These are phyloP conservation scores for Tulasnella sp. DNA, from an alignment of 768 basidiomycete genomes.

Conservation along the genomic window DNA sequence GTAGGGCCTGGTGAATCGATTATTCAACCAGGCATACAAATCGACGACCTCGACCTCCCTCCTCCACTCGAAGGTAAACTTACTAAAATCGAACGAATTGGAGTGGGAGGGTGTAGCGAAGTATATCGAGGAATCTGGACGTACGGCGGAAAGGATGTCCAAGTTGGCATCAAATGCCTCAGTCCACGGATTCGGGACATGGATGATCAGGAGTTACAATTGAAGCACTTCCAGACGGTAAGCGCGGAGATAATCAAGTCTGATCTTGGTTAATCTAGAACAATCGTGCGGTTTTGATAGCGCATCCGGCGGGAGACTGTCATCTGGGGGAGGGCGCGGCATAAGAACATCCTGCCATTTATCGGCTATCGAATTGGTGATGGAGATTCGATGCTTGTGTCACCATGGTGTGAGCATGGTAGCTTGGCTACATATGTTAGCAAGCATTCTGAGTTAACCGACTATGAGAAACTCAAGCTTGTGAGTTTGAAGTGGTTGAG, in stretches of 20 bases:
- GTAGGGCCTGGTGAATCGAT: not conserved
- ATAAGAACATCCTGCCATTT: not conserved
- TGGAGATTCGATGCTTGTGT: not conserved
- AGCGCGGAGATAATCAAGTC: not conserved
- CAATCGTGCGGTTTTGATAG: not conserved
- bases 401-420: slow-evolving; percentile 12
- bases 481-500: not conserved
- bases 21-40: not conserved
- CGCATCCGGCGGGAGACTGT: not conserved
- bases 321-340: not conserved
- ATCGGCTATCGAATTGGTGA: not conserved
- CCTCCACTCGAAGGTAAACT: not conserved
- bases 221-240: not conserved
- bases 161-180: not conserved
- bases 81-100: not conserved
- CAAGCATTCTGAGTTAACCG: not conserved
- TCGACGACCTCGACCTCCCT: not conserved
- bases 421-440: not conserved
- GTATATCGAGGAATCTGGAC: not conserved
- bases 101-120: not conserved
- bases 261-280: not conserved
- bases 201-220: not conserved
- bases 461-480: not conserved
- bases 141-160: not conserved
- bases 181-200: not conserved